These are phyloP conservation scores for Calocera cornea DNA, from an alignment of 768 basidiomycete species.

Conservation along the genomic window DNA sequence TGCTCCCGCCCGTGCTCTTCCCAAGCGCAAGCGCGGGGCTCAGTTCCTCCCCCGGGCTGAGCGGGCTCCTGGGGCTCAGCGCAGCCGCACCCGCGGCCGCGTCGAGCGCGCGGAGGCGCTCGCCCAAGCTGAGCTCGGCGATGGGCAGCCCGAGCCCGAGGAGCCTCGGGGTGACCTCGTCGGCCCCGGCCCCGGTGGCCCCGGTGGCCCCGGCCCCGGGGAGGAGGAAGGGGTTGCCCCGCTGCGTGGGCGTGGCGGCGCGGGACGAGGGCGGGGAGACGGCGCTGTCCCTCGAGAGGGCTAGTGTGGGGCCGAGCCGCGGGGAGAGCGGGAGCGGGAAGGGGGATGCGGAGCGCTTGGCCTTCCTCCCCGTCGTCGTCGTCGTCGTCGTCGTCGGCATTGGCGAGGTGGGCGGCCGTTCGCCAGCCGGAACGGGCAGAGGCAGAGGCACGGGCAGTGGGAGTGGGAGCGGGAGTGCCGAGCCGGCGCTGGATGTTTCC, in stretches of 20 bases:
- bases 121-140: no score
- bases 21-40: no score
- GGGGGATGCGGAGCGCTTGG: background rate
- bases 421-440: background rate
- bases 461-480: background rate
- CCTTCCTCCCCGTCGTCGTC: background rate
- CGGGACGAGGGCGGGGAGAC: background rate
- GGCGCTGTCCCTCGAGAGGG: background rate
- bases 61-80: no score
- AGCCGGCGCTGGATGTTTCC: background rate
- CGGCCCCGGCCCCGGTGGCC: no score
- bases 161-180: background rate
- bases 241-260: background rate
- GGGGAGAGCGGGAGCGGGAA: background rate
- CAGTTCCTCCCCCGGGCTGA: no score
- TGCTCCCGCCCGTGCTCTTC: no score
- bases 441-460: background rate
- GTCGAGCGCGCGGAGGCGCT: no score
- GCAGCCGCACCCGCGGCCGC: no score
- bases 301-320: background rate
- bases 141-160: background rate
- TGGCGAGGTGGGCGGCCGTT: background rate
- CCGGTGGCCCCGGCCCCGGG: no score
- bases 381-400: background rate
- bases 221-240: no score